phyloP scores from a whole-genome alignment of 1,139 yeast species.

The Suhomyces guaymorum region DNA sequence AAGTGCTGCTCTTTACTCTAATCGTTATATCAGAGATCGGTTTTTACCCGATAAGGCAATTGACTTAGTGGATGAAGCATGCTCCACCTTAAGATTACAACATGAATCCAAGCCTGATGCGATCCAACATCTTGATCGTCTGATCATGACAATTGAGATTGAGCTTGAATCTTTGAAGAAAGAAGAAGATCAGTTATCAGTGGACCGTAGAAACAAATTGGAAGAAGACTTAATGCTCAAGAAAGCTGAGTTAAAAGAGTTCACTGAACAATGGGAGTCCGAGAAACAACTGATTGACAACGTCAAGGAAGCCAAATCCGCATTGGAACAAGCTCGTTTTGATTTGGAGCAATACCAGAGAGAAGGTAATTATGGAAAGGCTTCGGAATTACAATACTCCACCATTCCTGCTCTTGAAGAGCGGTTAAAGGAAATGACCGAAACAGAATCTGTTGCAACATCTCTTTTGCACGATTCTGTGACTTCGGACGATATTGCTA shows the following conservation, averaged over 20 bases:
- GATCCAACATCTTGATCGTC: constrained; percentile 83
- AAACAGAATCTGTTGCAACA: constrained; percentile 41
- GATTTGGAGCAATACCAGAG: constrained; percentile 84
- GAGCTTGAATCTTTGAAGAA: constrained; percentile 91
- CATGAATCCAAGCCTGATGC: constrained; percentile 98
- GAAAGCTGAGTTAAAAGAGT: constrained; percentile 61
- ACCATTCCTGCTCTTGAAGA: constrained; percentile 77
- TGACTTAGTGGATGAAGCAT: constrained; percentile 95
- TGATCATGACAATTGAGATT: constrained; percentile 90
- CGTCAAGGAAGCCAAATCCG: constrained; percentile 75
- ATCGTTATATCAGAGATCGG: constrained; percentile 88
- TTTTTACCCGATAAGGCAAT: constrained; percentile 95
- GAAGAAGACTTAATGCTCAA: constrained; percentile 66
- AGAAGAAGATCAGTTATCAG: constrained; percentile 83
- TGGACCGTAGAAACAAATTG: constrained; percentile 66
- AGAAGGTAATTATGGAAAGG: constrained; percentile 80
- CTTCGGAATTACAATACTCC: constrained; percentile 86
- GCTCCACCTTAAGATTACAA: constrained; percentile 89
- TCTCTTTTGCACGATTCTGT: constrained; percentile 84
- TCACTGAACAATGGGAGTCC: constrained; percentile 83
- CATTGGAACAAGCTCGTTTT: constrained; percentile 77
- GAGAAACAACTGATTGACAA: constrained; percentile 75
- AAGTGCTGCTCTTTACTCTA: constrained; percentile 88
- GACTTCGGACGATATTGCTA: constrained; percentile 89
- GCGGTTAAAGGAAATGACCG: constrained; percentile 49